Evolutionary conservation across 139 green algal genomes (phyloP).

Genomic region (Chlamydomonas eustigma): DNA sequence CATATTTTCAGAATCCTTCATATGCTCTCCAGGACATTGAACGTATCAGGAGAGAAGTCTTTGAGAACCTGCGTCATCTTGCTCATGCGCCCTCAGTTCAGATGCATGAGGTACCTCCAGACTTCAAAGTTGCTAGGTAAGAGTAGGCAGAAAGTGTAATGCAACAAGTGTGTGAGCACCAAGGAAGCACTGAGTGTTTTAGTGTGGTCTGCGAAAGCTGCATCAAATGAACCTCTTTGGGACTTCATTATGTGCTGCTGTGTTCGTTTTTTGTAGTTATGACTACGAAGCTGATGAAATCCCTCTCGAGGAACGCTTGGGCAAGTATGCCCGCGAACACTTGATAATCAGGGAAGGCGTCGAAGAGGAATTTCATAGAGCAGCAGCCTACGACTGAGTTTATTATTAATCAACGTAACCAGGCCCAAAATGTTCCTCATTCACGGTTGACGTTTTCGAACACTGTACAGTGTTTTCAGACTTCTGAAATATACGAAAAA

Average conservation of each 20-base stretch:
- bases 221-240: background rate
- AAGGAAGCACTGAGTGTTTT: background rate
- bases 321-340: slow-evolving; percentile 47
- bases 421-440: too few relatives aligned
- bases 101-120: slow-evolving; percentile 56
- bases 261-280: slow-evolving; percentile 1
- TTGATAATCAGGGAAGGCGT: slow-evolving; percentile 17
- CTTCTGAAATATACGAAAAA: too few relatives aligned
- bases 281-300: slow-evolving; percentile 8
- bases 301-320: slow-evolving; percentile 39
- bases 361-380: slow-evolving; percentile 3
- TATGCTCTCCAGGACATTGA: slow-evolving; percentile 78
- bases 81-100: slow-evolving; percentile 62
- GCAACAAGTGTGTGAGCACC: background rate
- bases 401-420: too few relatives aligned
- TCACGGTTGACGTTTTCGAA: too few relatives aligned
- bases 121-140: slow-evolving; percentile 49
- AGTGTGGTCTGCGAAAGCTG: background rate
- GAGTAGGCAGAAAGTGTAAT: background rate
- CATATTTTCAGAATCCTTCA: too few relatives aligned
- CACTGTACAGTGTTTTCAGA: too few relatives aligned
- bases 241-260: background rate
- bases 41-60: slow-evolving; percentile 51
- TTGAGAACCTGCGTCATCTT: slow-evolving; percentile 70
- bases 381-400: too few relatives aligned